These are phyloP conservation scores for Chlamydomonas reinhardtii DNA, from an alignment of 163 green algal species.

Conservation along the genomic window DNA sequence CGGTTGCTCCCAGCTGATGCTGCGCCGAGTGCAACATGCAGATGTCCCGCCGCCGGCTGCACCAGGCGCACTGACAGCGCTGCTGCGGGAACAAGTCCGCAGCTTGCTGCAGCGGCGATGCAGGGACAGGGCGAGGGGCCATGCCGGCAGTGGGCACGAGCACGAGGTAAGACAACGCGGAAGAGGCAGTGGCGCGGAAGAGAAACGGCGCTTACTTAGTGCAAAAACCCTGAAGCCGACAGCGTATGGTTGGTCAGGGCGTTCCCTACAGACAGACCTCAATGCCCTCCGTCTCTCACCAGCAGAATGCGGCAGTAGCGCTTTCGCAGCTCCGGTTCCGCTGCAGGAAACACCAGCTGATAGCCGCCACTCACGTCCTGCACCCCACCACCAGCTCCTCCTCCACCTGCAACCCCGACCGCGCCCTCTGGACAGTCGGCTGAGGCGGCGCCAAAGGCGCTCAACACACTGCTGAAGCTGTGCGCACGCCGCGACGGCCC, in stretches of 20 bases:
- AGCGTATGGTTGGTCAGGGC: too few species aligned
- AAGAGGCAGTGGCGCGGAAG: too few species aligned
- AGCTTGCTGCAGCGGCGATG: slow-evolving; percentile 11
- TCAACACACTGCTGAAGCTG: not conserved
- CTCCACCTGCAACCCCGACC: not conserved
- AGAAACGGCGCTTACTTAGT: too few species aligned
- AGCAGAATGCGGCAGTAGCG: slow-evolving; percentile 40
- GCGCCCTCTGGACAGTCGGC: not conserved
- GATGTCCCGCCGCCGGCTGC: slow-evolving; percentile 29
- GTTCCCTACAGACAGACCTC: too few species aligned
- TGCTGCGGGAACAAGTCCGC: slow-evolving; percentile 53
- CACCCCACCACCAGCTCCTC: not conserved
- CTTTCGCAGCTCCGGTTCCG: not conserved
- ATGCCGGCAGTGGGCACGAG: too few species aligned
- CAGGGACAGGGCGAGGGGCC: not conserved
- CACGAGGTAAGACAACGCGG: too few species aligned
- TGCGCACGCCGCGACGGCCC: not conserved
- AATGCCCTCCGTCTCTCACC: not conserved
- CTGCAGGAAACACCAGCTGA: slow-evolving; percentile 41
- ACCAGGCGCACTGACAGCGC: slow-evolving; percentile 54
- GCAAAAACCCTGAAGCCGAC: too few species aligned
- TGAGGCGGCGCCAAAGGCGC: too few species aligned
- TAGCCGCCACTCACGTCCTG: not conserved
- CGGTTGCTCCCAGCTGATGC: slow-evolving; percentile 2
- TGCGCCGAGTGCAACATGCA: not conserved